Conservation (phyloP, 169 alveolate species). For the Perkinsus marinus region DNA sequence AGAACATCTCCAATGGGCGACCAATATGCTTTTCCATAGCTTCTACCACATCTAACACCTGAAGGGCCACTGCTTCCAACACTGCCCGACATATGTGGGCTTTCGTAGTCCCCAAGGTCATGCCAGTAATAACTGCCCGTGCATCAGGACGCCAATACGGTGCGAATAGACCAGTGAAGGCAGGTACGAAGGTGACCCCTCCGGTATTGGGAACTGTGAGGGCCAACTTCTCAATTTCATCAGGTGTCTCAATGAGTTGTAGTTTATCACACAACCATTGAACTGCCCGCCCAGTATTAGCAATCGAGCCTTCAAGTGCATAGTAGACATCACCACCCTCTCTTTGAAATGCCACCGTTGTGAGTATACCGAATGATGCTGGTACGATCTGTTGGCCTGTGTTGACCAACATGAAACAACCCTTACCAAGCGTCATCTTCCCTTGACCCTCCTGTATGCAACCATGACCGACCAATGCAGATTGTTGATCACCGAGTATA, state of each 20-base stretch:
- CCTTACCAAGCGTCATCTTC: constrained; percentile 84
- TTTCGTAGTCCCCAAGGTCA: constrained; percentile 60
- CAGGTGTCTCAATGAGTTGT: constrained; percentile 32
- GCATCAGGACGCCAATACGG: constrained; percentile 89
- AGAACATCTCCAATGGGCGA: constrained; percentile 37
- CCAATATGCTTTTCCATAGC: constrained; percentile 37
- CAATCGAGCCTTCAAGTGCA: constrained; percentile 71
- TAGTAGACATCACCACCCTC: neutral
- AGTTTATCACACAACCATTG: constrained; percentile 64
- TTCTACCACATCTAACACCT: constrained; percentile 62
- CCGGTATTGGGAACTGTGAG: constrained; percentile 53
- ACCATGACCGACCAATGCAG: constrained; percentile 78
- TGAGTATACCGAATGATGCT: constrained; percentile 65
- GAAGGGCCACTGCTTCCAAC: constrained; percentile 68
- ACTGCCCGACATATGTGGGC: constrained; percentile 72
- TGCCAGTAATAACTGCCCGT: constrained; percentile 71
- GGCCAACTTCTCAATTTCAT: constrained; percentile 42
- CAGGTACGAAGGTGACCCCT: constrained; percentile 81
- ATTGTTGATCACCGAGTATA: constrained; percentile 73
- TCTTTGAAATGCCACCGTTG: constrained; percentile 40
- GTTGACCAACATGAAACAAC: constrained; percentile 73
- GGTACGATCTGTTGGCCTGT: constrained; percentile 53
- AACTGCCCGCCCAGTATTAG: constrained; percentile 77
- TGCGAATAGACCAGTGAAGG: constrained; percentile 78
- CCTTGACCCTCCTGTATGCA: constrained; percentile 22